These are phyloP conservation scores for Scenedesmus sp. DNA, from an alignment of 163 green algal genomes.

Conservation along the genomic window DNA sequence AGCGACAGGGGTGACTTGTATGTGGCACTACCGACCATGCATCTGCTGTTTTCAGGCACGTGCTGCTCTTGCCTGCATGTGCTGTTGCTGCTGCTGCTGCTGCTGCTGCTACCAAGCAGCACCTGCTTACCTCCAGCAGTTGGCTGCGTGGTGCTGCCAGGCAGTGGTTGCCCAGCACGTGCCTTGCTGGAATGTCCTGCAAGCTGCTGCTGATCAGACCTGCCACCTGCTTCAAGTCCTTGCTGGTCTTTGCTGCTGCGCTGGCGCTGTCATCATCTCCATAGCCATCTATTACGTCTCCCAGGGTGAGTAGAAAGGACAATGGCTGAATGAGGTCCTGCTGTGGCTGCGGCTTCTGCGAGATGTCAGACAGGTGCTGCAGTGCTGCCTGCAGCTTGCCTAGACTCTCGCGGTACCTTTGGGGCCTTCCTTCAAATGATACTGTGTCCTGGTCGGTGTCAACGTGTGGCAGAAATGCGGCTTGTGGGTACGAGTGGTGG, in stretches of 20 bases:
- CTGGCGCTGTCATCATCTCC: background rate
- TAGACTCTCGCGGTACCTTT: constrained; percentile 62
- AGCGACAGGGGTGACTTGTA: too few relatives aligned
- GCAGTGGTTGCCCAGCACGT: constrained; percentile 79
- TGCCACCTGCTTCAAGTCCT: constrained; percentile 31
- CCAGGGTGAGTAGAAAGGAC: constrained; percentile 61
- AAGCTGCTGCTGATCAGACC: constrained; percentile 2
- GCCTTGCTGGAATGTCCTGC: constrained; percentile 42
- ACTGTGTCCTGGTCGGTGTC: constrained; percentile 50
- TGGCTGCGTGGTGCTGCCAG: constrained; percentile 50
- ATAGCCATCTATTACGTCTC: constrained; percentile 76
- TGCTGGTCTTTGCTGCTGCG: background rate
- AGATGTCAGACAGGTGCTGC: background rate
- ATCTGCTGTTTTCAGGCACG: background rate
- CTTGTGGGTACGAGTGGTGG: constrained; percentile 21
- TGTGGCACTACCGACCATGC: too few relatives aligned
- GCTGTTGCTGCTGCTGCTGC: background rate
- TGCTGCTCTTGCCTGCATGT: background rate
- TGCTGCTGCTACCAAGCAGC: background rate
- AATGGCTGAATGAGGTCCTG: constrained; percentile 15
- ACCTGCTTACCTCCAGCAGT: constrained; percentile 45
- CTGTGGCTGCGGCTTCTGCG: background rate
- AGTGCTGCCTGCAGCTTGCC: constrained; percentile 62
- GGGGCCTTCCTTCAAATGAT: constrained; percentile 58
- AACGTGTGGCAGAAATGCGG: background rate